phyloP scores from a whole-genome alignment of 2,329 filamentous ascomycete species.

The Ilyonectria robusta region DNA sequence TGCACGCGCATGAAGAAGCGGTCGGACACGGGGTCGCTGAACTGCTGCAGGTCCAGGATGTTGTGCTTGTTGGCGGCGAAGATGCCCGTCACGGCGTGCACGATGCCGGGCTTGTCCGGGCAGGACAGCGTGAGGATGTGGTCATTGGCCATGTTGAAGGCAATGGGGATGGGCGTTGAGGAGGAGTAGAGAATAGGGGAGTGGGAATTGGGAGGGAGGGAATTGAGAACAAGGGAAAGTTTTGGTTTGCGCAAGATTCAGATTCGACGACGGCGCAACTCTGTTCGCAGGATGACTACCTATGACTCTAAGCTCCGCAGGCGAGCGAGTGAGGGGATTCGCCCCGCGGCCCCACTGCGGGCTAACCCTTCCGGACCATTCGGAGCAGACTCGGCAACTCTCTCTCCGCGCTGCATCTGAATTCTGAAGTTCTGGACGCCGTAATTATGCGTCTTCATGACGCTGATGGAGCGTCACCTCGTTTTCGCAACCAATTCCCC shows the following conservation, averaged over 20 bases:
- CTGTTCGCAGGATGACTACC: constrained; percentile 15
- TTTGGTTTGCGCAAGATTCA: neutral
- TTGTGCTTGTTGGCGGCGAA: constrained; percentile 82
- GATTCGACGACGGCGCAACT: too few species aligned
- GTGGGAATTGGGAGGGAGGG: constrained; percentile 4
- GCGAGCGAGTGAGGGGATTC: constrained; percentile 22
- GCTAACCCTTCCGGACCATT: constrained; percentile 35
- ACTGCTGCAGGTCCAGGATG: constrained; percentile 88
- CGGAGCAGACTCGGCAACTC: constrained; percentile 27
- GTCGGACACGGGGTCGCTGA: constrained; percentile 80
- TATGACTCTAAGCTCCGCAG: neutral
- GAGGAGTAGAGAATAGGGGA: too few species aligned
- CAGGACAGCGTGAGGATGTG: constrained; percentile 87
- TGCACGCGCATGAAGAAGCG: constrained; percentile 93
- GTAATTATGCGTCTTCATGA: neutral
- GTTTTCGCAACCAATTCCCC: too few species aligned
- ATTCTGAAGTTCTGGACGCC: neutral
- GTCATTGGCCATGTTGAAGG: constrained; percentile 62
- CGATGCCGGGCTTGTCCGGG: constrained; percentile 87
- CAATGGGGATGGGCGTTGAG: constrained; percentile 4
- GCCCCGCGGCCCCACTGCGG: constrained; percentile 43
- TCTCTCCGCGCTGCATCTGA: neutral
- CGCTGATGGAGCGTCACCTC: neutral
- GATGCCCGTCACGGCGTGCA: constrained; percentile 86
- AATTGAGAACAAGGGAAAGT: constrained; percentile 6